Percentiles rank a stretch among this genome's conserved stretches.
phyloP scores from a whole-genome alignment of 2,329 filamentous ascomycete genomes.

The Calonectria crousiana region DNA sequence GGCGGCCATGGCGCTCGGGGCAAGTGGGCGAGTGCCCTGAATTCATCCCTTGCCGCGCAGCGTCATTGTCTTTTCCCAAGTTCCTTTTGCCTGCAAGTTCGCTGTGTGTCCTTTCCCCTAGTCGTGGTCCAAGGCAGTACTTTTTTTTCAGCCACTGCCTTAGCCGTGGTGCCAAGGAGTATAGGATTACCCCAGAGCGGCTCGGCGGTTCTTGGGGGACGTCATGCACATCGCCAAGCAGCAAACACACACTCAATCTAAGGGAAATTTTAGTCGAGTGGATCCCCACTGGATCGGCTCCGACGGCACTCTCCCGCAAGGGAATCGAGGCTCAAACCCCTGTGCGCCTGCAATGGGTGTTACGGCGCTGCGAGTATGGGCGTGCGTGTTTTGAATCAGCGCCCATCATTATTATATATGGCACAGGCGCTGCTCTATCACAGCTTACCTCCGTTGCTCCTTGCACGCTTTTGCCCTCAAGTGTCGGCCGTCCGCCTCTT shows the following conservation, averaged over 20 bases:
- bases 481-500: neutral
- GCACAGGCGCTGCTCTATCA: conserved; percentile 30
- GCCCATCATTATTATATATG: conserved; percentile 46
- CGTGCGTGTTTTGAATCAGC: conserved; percentile 37
- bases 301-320: conserved; percentile 44
- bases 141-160: neutral
- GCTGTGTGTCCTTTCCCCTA: neutral
- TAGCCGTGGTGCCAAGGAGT: conserved; percentile 25
- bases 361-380: conserved; percentile 36
- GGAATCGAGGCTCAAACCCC: conserved; percentile 44
- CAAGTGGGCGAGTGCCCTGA: conserved; percentile 48
- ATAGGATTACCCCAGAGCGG: conserved; percentile 25
- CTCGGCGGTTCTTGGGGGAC: conserved; percentile 34
- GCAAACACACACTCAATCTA: conserved; percentile 45
- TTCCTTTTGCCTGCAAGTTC: neutral
- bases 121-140: neutral
- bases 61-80: neutral
- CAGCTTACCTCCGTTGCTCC: conserved; percentile 5
- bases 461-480: conserved; percentile 9
- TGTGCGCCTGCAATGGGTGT: conserved; percentile 38
- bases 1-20: conserved; percentile 47
- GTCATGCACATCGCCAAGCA: conserved; percentile 49
- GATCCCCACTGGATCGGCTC: conserved; percentile 46
- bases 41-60: conserved; percentile 31
- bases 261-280: conserved; percentile 47